Percentiles rank a stretch among this genome's conserved stretches.
Evolutionary conservation across 2,329 filamentous ascomycete species (phyloP).

Genomic region (Coleophoma crateriformis): DNA sequence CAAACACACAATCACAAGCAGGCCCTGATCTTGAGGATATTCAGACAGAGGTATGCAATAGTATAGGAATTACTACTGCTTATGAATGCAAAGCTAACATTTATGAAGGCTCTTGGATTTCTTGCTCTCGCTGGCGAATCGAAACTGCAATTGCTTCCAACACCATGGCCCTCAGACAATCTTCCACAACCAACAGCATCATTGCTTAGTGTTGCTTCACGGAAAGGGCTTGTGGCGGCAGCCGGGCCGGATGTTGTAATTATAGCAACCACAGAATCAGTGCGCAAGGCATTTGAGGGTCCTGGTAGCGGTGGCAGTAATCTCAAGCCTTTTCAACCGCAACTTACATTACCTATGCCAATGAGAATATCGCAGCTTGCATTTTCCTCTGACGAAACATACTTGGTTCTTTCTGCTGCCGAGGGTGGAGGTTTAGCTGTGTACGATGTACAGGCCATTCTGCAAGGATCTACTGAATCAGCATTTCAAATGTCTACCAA

Average conservation of each 20-base stretch:
- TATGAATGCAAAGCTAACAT: slow-evolving; percentile 9
- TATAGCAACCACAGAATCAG: slow-evolving; percentile 69
- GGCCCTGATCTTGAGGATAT: slow-evolving; percentile 72
- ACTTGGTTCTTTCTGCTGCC: slow-evolving; percentile 78
- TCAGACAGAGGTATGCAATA: slow-evolving; percentile 64
- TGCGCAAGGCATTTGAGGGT: slow-evolving; percentile 68
- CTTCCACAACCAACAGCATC: slow-evolving; percentile 74
- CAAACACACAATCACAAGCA: slow-evolving; percentile 29
- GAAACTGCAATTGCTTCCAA: slow-evolving; percentile 73
- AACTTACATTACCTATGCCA: slow-evolving; percentile 67
- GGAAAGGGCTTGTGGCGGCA: slow-evolving; percentile 76
- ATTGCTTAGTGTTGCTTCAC: slow-evolving; percentile 77
- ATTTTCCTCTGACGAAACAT: slow-evolving; percentile 86
- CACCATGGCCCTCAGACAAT: slow-evolving; percentile 61
- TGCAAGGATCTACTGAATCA: slow-evolving; percentile 60
- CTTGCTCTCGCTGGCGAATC: slow-evolving; percentile 72
- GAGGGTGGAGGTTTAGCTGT: slow-evolving; percentile 75
- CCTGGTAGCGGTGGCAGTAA: slow-evolving; percentile 56
- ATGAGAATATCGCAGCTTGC: slow-evolving; percentile 79
- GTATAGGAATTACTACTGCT: slow-evolving; percentile 2
- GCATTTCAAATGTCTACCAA: slow-evolving; percentile 75
- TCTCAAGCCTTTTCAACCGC: slow-evolving; percentile 64
- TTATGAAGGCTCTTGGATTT: slow-evolving; percentile 67
- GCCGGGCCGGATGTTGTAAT: slow-evolving; percentile 77
- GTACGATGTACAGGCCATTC: slow-evolving; percentile 68